Evolutionary conservation across 2,329 filamentous ascomycete species (phyloP), one percentile per base, ranked within the genome.

Genomic region (Aspergillus texensis): DNA sequence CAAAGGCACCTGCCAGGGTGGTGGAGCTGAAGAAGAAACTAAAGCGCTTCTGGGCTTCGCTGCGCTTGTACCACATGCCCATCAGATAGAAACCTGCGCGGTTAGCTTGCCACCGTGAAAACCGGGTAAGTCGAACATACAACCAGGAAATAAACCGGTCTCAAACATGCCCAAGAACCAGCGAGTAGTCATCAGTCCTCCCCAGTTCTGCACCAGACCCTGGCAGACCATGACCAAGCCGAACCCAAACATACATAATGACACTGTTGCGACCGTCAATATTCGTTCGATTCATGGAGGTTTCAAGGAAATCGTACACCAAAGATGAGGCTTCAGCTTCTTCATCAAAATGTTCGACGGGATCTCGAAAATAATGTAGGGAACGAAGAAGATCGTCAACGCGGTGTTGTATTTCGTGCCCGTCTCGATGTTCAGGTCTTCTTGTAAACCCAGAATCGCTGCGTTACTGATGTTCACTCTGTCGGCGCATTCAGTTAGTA

Each of bases 31-130:
- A 98, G 84, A 98, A 98, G 82, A 98, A 94, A 19, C 89, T 91
- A 80, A 94, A 97, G 34, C 95, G 89, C 72, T 93, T 92, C 79
- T 98, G 94, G 2, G 94, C 93, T 79, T 98, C 95, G 52, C 84
- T 83, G 64, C 94, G 88, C 64, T 89, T 89, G 72, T 98, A 99
- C 93, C 78, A 80, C 89, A 94, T 94, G 62, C 91, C 88, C 65
- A 93, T 88, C 9, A 94, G 80, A 72, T 93, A 85, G 70, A 82
- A 81, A 53, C 77, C 77, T 79, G 53, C 32, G 14, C 52, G 21
- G 32, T 55, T 6, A 55, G 52, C 52, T 39, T 3, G 48, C 19
- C 10, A 19, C 28, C 11, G 54, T 28, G 28, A 41, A 8, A 26
- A 62, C 24, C 39, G 52, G 9, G 34, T 8, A 39, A 50, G n/a